A percentile compares a stretch with the other conserved stretches of the same genome.
These are phyloP conservation scores for Zoysia pacifica DNA, from an alignment of 176 grass and related monocot species.

Conservation along the genomic window DNA sequence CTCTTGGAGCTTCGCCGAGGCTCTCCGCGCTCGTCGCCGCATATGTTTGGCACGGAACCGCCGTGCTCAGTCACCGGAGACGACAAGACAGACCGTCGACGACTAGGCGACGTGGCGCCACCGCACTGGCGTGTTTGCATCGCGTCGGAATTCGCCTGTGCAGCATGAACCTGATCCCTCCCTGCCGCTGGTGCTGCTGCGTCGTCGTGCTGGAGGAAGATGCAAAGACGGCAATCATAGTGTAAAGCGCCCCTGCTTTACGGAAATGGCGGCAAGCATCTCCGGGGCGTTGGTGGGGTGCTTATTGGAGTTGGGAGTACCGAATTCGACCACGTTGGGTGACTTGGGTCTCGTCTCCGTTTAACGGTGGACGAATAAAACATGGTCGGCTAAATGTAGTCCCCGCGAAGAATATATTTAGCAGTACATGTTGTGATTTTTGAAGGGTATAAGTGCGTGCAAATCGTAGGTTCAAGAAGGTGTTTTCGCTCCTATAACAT, in stretches of 20 bases:
- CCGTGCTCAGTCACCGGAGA: slow-evolving; percentile 12
- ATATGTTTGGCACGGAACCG: neutral
- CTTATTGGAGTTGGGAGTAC: slow-evolving; percentile 24
- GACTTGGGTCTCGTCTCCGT: neutral
- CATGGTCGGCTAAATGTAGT: neutral
- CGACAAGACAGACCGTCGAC: neutral
- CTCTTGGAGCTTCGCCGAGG: slow-evolving; percentile 15
- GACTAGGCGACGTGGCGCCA: neutral
- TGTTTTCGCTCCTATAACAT: neutral
- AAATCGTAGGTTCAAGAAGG: neutral
- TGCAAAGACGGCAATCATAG: slow-evolving; percentile 59
- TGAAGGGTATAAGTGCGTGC: neutral
- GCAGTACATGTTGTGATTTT: neutral
- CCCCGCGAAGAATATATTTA: neutral
- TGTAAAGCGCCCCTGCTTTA: slow-evolving; percentile 54
- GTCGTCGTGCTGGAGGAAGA: slow-evolving; percentile 25
- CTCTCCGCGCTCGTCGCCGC: neutral
- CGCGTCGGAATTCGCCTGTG: neutral
- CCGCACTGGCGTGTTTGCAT: neutral
- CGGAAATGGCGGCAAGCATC: slow-evolving; percentile 47
- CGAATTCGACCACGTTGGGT: slow-evolving; percentile 40
- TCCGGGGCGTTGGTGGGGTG: slow-evolving; percentile 4
- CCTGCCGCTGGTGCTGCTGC: neutral
- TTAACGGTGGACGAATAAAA: slow-evolving; percentile 39
- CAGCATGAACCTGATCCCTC: slow-evolving; percentile 39